phyloP scores from a whole-genome alignment of 805 yeast species.

The Millerago galiae region DNA sequence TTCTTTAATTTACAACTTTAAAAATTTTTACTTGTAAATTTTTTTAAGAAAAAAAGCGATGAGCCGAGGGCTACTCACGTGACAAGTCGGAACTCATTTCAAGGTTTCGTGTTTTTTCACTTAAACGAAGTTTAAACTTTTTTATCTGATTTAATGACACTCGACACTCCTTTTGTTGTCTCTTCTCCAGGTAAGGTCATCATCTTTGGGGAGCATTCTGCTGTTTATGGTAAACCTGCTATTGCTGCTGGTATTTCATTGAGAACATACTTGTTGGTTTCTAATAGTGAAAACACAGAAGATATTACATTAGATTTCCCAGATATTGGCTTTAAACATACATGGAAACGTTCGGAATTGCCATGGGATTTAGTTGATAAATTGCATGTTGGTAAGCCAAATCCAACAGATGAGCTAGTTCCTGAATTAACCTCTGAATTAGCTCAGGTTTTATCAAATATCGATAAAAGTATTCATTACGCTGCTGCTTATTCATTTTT shows the following conservation, averaged over 20 bases:
- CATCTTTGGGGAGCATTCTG: slow-evolving; percentile 95
- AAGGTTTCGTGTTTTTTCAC: neutral
- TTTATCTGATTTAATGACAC: slow-evolving; percentile 3
- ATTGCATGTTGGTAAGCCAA: slow-evolving; percentile 16
- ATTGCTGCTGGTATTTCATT: slow-evolving; percentile 91
- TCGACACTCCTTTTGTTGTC: slow-evolving; percentile 51
- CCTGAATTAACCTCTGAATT: slow-evolving; percentile 51
- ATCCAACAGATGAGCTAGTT: slow-evolving; percentile 47
- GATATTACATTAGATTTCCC: slow-evolving; percentile 69
- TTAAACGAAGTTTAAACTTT: neutral
- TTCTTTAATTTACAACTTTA: neutral
- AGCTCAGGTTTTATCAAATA: slow-evolving; percentile 35
- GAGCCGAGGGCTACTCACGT: neutral
- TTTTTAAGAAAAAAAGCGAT: neutral
- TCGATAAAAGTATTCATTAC: slow-evolving; percentile 55
- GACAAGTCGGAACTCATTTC: neutral
- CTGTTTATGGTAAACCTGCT: slow-evolving; percentile 89
- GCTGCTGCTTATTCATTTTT: slow-evolving; percentile 80
- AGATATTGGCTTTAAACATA: slow-evolving; percentile 60
- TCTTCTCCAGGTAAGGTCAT: slow-evolving; percentile 98
- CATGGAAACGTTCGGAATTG: slow-evolving; percentile 56
- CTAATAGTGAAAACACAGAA: slow-evolving; percentile 35
- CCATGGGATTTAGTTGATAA: slow-evolving; percentile 46
- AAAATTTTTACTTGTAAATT: too few relatives aligned
- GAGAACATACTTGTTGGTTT: slow-evolving; percentile 72